Percentiles rank a stretch among this genome's conserved stretches.
Evolutionary conservation across 2,329 filamentous ascomycete species (phyloP).

Genomic region (Coniochaeta ligniaria): DNA sequence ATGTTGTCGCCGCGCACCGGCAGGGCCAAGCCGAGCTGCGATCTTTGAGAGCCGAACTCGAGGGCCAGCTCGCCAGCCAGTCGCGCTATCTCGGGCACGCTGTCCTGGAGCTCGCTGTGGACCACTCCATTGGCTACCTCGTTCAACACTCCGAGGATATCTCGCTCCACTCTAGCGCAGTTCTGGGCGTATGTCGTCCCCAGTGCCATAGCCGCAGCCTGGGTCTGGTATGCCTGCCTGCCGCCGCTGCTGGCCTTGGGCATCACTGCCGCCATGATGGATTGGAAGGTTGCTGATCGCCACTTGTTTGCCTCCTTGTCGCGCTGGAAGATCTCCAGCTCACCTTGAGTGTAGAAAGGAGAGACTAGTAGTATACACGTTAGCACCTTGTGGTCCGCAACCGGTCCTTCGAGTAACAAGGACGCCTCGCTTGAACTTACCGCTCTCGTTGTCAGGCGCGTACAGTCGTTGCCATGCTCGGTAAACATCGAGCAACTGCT

Average conservation of each 20-base stretch:
- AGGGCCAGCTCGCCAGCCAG: neutral
- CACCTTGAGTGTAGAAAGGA: constrained; percentile 1
- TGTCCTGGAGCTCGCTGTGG: constrained; percentile 2
- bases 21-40: neutral
- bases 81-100: neutral
- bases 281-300: constrained; percentile 16
- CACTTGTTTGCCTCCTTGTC: constrained; percentile 17
- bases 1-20: neutral
- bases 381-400: neutral
- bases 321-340: constrained; percentile 9
- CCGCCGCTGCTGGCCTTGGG: neutral
- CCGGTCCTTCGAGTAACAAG: neutral
- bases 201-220: neutral
- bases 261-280: constrained; percentile 12
- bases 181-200: constrained; percentile 2
- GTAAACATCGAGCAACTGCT: constrained; percentile 10
- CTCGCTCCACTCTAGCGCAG: neutral
- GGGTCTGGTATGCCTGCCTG: neutral
- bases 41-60: neutral
- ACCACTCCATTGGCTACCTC: constrained; percentile 2
- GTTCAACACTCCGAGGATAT: constrained; percentile 3
- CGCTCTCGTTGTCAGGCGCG: neutral
- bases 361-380: neutral
- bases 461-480: constrained; percentile 11
- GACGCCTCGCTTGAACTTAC: neutral